Percentiles rank a stretch among this genome's conserved stretches.
Conservation (phyloP, 2,329 filamentous ascomycete genomes). For the Plectosphaerella plurivora region DNA sequence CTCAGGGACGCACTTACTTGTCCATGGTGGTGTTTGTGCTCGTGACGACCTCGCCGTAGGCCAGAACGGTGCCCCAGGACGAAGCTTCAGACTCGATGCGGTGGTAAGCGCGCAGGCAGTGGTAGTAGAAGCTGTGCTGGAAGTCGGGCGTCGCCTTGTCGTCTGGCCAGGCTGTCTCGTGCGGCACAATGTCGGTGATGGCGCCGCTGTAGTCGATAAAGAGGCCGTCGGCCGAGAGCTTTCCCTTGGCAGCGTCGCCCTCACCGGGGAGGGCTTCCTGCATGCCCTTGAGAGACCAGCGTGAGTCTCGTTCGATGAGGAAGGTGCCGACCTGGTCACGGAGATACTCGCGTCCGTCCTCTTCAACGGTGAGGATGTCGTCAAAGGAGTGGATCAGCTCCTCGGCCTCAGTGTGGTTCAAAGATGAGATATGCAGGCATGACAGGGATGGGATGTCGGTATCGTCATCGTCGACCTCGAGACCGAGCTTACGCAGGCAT, state of each 20-base stretch:
- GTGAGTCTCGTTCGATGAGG: conserved; percentile 61
- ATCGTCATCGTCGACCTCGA: conserved; percentile 69
- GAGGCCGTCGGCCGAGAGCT: conserved; percentile 1
- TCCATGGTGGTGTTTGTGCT: conserved; percentile 93
- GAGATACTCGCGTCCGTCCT: conserved; percentile 64
- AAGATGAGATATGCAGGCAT: conserved; percentile 73
- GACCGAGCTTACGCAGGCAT: conserved; percentile 72
- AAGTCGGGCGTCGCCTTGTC: conserved; percentile 78
- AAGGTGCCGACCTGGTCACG: conserved; percentile 82
- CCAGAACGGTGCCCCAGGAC: conserved; percentile 69
- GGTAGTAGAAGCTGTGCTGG: conserved; percentile 75
- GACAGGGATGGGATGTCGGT: conserved; percentile 74
- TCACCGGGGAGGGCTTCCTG: conserved; percentile 25
- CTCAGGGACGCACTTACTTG: conserved; percentile 49
- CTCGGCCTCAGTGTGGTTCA: conserved; percentile 58
- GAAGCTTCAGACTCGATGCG: conserved; percentile 47
- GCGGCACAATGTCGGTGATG: conserved; percentile 68
- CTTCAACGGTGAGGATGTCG: conserved; percentile 61
- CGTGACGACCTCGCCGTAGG: conserved; percentile 90
- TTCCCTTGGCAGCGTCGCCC: conserved; percentile 41
- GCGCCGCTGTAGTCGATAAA: conserved; percentile 70
- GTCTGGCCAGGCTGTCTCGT: conserved; percentile 64
- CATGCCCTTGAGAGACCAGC: conserved; percentile 54
- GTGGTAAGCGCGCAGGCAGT: conserved; percentile 65
- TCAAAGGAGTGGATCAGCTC: conserved; percentile 63